phyloP scores from a whole-genome alignment of 2,329 filamentous ascomycete genomes.

The Penicillium nordicum region DNA sequence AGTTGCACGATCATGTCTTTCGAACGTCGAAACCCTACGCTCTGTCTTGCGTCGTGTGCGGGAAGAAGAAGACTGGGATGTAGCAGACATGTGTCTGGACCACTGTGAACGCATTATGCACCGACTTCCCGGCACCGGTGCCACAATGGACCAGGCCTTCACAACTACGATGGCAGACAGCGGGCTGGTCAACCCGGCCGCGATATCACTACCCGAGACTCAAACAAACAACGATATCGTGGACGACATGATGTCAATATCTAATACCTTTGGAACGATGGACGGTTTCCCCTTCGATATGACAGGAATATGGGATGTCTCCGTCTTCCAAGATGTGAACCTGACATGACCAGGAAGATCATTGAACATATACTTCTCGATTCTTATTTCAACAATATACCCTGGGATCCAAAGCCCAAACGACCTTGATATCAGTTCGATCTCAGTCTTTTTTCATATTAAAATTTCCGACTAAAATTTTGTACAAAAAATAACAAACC shows the following conservation, averaged over 20 bases:
- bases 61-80: slow-evolving; percentile 54
- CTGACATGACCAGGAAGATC: slow-evolving; percentile 15
- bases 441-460: slow-evolving; percentile 21
- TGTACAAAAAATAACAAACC: slow-evolving; percentile 27
- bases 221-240: slow-evolving; percentile 46
- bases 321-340: slow-evolving; percentile 42
- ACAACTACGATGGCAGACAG: slow-evolving; percentile 23
- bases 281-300: slow-evolving; percentile 47
- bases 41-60: slow-evolving; percentile 47
- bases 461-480: slow-evolving; percentile 25
- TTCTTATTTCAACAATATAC: slow-evolving; percentile 19
- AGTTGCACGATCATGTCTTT: slow-evolving; percentile 46
- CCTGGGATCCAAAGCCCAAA: slow-evolving; percentile 12
- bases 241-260: slow-evolving; percentile 48
- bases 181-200: slow-evolving; percentile 37
- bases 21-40: slow-evolving; percentile 48
- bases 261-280: slow-evolving; percentile 45
- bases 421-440: slow-evolving; percentile 16
- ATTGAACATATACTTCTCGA: slow-evolving; percentile 5
- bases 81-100: slow-evolving; percentile 54
- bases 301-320: slow-evolving; percentile 47
- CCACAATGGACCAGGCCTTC: slow-evolving; percentile 18
- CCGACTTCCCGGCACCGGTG: slow-evolving; percentile 34
- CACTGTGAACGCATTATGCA: slow-evolving; percentile 47
- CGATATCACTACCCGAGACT: slow-evolving; percentile 42